These are phyloP conservation scores for Alternaria burnsii DNA, from an alignment of 2,329 filamentous ascomycete genomes.

Conservation along the genomic window DNA sequence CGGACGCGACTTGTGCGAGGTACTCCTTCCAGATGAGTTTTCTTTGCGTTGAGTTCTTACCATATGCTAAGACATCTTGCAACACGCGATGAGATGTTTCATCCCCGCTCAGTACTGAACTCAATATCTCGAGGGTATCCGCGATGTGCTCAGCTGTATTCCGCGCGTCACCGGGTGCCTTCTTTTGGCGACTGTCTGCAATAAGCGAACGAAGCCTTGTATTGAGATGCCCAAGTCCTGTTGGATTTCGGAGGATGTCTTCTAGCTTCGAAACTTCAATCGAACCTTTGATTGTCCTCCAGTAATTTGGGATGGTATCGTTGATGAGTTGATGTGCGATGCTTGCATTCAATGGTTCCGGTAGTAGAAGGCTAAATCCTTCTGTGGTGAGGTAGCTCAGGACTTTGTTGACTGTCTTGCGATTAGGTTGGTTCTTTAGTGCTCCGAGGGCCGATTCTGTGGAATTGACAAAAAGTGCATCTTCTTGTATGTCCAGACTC, in stretches of 20 bases:
- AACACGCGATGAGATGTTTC: constrained; percentile 56
- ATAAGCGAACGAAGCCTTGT: constrained; percentile 72
- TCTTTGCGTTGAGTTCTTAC: constrained; percentile 55
- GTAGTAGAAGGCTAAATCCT: constrained; percentile 67
- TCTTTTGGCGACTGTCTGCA: constrained; percentile 45
- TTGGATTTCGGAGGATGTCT: constrained; percentile 73
- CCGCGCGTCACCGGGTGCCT: constrained; percentile 41
- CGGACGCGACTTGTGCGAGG: constrained; percentile 65
- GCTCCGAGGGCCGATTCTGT: constrained; percentile 64
- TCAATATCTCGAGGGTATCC: constrained; percentile 56
- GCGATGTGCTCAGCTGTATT: constrained; percentile 45
- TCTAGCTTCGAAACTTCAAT: constrained; percentile 59
- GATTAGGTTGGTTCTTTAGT: constrained; percentile 69
- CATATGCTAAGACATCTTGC: constrained; percentile 53
- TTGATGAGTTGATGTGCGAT: constrained; percentile 78
- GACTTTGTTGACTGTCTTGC: constrained; percentile 62
- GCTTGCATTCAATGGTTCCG: constrained; percentile 74
- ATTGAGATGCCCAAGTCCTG: constrained; percentile 79
- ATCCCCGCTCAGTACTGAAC: constrained; percentile 55
- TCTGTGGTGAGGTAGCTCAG: constrained; percentile 61
- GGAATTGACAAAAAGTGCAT: constrained; percentile 31
- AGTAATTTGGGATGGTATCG: constrained; percentile 82
- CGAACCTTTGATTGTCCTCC: constrained; percentile 58
- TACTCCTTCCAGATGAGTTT: constrained; percentile 71
- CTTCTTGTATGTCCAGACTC: constrained; percentile 19